These are phyloP conservation scores for Ogataea pini DNA, from an alignment of 805 yeast genomes.

Conservation along the genomic window DNA sequence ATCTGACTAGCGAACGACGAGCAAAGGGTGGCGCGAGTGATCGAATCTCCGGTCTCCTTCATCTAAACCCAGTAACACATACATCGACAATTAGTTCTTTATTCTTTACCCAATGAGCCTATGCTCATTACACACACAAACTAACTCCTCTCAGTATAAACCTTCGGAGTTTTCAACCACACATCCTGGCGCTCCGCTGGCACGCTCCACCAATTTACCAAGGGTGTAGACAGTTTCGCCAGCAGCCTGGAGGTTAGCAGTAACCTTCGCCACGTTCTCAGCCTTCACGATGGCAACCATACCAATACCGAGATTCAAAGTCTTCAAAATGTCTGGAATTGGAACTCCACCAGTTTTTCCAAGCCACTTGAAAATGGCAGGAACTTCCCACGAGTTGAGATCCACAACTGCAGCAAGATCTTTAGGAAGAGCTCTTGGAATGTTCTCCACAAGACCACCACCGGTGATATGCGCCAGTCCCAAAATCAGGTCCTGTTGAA, in stretches of 20 bases:
- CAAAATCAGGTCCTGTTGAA: conserved; percentile 64
- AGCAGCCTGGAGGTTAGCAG: conserved; percentile 52
- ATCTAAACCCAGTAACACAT: not conserved
- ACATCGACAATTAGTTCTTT: not conserved
- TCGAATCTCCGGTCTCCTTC: too few species aligned
- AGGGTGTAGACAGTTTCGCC: conserved; percentile 77
- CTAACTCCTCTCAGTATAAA: conserved; percentile 34
- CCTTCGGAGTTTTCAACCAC: conserved; percentile 51
- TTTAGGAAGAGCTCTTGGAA: conserved; percentile 91
- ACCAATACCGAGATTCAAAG: conserved; percentile 95
- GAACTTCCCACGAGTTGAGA: conserved; percentile 77
- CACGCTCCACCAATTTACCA: conserved; percentile 55
- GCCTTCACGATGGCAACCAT: conserved; percentile 85
- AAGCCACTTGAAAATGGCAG: conserved; percentile 91
- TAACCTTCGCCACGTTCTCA: conserved; percentile 61
- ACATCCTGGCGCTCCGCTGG: conserved; percentile 58
- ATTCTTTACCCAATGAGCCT: not conserved
- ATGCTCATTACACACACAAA: not conserved
- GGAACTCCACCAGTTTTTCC: conserved; percentile 93
- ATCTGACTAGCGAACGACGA: too few species aligned
- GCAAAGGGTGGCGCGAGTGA: too few species aligned
- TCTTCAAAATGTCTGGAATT: conserved; percentile 76
- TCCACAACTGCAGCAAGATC: conserved; percentile 80
- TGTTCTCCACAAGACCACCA: conserved; percentile 95
- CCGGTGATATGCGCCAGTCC: conserved; percentile 98